Evolutionary conservation across 495 filamentous ascomycete genomes (phyloP), one percentile per base, ranked within the genome.

Genomic region (Neurospora sp.): DNA sequence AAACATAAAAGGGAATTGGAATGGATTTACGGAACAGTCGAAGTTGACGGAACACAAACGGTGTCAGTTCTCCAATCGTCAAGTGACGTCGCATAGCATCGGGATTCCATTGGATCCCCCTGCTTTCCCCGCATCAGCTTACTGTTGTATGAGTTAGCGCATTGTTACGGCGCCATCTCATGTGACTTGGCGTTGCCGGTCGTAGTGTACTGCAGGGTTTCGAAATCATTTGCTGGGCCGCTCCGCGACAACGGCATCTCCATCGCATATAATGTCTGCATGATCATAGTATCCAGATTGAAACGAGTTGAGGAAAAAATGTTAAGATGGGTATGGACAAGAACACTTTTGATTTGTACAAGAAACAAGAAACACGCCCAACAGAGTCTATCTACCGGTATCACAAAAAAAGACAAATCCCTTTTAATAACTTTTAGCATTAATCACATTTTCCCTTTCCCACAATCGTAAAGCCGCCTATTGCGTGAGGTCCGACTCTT

Each of bases 41-140:
- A 65, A 65, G 27, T 65, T 65, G 53, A 65, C 53, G 53, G 53
- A 65, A 35, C 53, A 65, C 53, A 14, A 17, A 61, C 27, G 27
- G 20, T 12, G 48, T 59, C 20, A 59, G 48, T 59, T 59, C 53
- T 61, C 53, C 53, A 16, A 65, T 35, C 61, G 65, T 40, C 17
- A 12, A 39, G 73, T 75, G 75, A 75, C 73, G 73, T 76, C 75
- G 76, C 76, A 78, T 78, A 78, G 71, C 73, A 70, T 78, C 76
- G 76, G 76, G 71, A 70, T 53, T 73, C 53, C 53, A 65, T 65
- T 65, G 53, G 53, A 61, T 27, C 53, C 53, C 53, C 53, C 27
- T 65, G 53, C 53, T 35, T 48, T 65, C 53, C 53, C 53, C 53
- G 53, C 53, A 65, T 65, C 53, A 17, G 53, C 14, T 65, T 27